Percentiles rank a stretch among this genome's conserved stretches.
These are phyloP conservation scores for Pseudogymnoascus sp. DNA, from an alignment of 2,329 filamentous ascomycete species.

Conservation along the genomic window DNA sequence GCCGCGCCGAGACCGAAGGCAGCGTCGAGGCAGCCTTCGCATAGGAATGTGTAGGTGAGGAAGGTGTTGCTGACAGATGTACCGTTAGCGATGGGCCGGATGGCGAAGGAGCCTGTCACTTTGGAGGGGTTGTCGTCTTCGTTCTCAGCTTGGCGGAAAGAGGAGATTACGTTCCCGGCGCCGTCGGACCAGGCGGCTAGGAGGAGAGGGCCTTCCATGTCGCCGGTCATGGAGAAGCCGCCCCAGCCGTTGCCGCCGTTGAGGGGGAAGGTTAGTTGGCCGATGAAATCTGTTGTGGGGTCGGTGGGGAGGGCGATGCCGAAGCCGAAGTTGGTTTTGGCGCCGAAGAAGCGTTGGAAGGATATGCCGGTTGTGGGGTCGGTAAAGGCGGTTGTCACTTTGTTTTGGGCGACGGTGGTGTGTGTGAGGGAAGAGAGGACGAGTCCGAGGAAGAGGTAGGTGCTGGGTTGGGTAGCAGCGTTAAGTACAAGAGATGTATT, in stretches of 20 bases:
- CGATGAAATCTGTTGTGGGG: constrained; percentile 37
- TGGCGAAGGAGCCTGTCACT: constrained; percentile 34
- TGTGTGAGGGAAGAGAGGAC: neutral
- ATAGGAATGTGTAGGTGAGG: constrained; percentile 40
- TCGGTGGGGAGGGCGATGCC: constrained; percentile 37
- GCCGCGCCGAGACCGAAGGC: constrained; percentile 25
- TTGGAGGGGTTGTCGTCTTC: constrained; percentile 37
- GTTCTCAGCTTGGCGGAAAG: constrained; percentile 36
- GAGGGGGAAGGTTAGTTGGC: constrained; percentile 37
- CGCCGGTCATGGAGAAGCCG: constrained; percentile 36
- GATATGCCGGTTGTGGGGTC: constrained; percentile 30
- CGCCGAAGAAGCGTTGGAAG: constrained; percentile 34
- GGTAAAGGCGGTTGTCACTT: constrained; percentile 21
- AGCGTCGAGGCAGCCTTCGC: constrained; percentile 31
- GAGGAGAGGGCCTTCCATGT: constrained; percentile 39
- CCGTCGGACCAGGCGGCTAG: constrained; percentile 38
- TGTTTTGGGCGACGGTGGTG: neutral
- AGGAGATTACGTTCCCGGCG: constrained; percentile 32
- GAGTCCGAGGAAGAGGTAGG: neutral
- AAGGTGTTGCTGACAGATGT: constrained; percentile 36
- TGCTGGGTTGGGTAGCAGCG: neutral
- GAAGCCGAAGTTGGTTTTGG: constrained; percentile 33
- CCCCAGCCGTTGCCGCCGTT: constrained; percentile 37
- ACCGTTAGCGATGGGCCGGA: constrained; percentile 35
- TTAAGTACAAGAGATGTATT: neutral